phyloP scores from a whole-genome alignment of 208 protist species.

The Leishmania aethiopica region DNA sequence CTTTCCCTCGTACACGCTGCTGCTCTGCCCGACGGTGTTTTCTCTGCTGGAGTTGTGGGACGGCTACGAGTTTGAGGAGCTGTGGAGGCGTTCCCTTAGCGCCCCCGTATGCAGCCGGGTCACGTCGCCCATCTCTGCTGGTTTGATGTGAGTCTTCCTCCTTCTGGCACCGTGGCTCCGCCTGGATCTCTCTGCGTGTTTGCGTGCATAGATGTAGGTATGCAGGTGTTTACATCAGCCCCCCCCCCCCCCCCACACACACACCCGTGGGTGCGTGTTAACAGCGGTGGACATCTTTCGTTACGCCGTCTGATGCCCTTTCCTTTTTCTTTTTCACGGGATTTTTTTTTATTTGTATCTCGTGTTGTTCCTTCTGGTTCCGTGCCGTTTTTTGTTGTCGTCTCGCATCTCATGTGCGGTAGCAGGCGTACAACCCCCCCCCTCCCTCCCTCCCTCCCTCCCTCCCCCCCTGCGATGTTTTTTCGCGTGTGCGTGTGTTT shows the following conservation, averaged over 20 bases:
- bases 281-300: neutral
- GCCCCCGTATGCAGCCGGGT: conserved; percentile 6
- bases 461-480: too few relatives aligned
- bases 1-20: conserved; percentile 69
- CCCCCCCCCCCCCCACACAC: too few relatives aligned
- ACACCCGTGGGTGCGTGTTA: too few relatives aligned
- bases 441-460: too few relatives aligned
- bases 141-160: conserved; percentile 14
- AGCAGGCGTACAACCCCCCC: too few relatives aligned
- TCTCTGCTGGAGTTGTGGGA: conserved; percentile 79
- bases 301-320: neutral
- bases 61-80: conserved; percentile 67
- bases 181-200: neutral
- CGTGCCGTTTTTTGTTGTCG: too few relatives aligned
- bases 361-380: neutral
- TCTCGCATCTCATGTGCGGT: too few relatives aligned
- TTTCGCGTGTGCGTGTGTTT: too few relatives aligned
- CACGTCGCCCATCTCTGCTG: conserved; percentile 14
- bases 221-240: conserved; percentile 2
- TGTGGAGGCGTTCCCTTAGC: conserved; percentile 29
- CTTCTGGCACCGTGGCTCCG: neutral
- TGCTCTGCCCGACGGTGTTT: conserved; percentile 80
- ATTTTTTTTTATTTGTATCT: neutral
- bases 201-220: neutral
- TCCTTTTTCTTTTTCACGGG: neutral